These are phyloP conservation scores for Solanum clarkiae DNA, from an alignment of 257 asterid genomes.

Conservation along the genomic window DNA sequence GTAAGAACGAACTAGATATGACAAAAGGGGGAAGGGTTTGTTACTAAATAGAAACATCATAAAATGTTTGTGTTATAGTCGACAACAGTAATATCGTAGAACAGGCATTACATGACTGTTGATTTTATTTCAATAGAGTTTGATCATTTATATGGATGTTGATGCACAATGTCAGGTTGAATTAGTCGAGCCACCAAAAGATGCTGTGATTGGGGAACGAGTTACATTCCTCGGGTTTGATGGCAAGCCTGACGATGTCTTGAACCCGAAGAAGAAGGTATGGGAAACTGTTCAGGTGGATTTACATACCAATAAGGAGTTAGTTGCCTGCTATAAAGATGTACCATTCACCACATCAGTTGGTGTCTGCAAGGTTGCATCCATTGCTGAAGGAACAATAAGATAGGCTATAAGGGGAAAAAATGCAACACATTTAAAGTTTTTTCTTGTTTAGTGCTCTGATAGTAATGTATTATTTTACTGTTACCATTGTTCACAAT, in stretches of 20 bases:
- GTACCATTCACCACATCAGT: slow-evolving; percentile 77
- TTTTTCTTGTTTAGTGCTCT: neutral
- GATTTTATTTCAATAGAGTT: neutral
- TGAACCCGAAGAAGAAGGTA: slow-evolving; percentile 87
- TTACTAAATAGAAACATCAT: neutral
- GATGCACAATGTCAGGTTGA: slow-evolving; percentile 49
- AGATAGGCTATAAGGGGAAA: slow-evolving; percentile 18
- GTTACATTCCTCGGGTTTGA: slow-evolving; percentile 60
- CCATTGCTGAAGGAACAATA: slow-evolving; percentile 58
- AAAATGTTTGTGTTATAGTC: neutral
- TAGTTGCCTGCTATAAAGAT: slow-evolving; percentile 70
- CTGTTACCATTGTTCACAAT: neutral
- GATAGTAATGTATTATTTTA: neutral
- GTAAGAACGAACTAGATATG: too few relatives aligned
- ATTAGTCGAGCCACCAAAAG: slow-evolving; percentile 81
- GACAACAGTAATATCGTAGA: neutral
- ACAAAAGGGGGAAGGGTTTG: too few relatives aligned
- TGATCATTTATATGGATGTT: neutral
- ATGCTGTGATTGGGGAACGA: slow-evolving; percentile 63
- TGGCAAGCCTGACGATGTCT: slow-evolving; percentile 56
- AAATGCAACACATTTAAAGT: neutral
- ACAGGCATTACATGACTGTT: neutral
- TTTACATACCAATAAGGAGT: slow-evolving; percentile 49
- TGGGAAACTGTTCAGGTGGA: slow-evolving; percentile 90
- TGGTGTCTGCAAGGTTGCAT: slow-evolving; percentile 72